Percentiles rank a stretch among this genome's conserved stretches.
phyloP scores from a whole-genome alignment of 805 yeast genomes.

The Cyberlindnera japonica region DNA sequence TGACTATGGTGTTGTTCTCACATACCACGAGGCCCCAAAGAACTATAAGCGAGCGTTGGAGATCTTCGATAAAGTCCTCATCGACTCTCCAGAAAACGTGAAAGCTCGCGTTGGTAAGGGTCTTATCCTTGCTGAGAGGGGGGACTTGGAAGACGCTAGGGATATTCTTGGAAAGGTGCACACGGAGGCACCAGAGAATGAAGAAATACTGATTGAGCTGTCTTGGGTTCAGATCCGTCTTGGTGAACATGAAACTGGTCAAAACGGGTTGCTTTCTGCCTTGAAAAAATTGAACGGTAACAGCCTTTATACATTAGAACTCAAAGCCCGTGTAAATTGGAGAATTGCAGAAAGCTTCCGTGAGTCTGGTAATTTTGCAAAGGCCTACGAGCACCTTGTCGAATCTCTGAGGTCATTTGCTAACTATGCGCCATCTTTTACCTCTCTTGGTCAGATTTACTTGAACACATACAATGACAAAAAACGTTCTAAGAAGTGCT shows the following conservation, averaged over 20 bases:
- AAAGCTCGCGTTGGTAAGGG: conserved; percentile 82
- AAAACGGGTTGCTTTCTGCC: conserved; percentile 40
- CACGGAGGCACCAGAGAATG: conserved; percentile 45
- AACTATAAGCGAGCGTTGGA: conserved; percentile 72
- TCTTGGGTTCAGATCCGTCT: conserved; percentile 74
- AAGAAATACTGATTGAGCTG: conserved; percentile 60
- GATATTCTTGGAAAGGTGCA: conserved; percentile 49
- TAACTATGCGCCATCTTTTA: conserved; percentile 72
- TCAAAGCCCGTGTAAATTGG: conserved; percentile 63
- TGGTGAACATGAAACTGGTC: conserved; percentile 48
- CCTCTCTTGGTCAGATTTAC: conserved; percentile 78
- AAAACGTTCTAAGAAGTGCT: conserved; percentile 77
- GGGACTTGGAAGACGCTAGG: conserved; percentile 53
- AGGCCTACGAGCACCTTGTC: conserved; percentile 58
- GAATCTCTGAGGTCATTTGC: conserved; percentile 60
- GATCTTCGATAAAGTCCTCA: conserved; percentile 61
- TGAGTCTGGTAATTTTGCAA: conserved; percentile 29
- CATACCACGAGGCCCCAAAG: conserved; percentile 87
- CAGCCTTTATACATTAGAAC: conserved; percentile 49
- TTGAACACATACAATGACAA: conserved; percentile 52
- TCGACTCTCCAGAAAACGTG: conserved; percentile 41
- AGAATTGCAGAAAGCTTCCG: conserved; percentile 66
- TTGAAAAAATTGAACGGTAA: conserved; percentile 41
- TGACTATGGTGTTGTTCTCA: conserved; percentile 69
- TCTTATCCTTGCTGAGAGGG: conserved; percentile 64